phyloP scores from a whole-genome alignment of 1,284 basidiomycete genomes.

The Austropuccinia psidii region DNA sequence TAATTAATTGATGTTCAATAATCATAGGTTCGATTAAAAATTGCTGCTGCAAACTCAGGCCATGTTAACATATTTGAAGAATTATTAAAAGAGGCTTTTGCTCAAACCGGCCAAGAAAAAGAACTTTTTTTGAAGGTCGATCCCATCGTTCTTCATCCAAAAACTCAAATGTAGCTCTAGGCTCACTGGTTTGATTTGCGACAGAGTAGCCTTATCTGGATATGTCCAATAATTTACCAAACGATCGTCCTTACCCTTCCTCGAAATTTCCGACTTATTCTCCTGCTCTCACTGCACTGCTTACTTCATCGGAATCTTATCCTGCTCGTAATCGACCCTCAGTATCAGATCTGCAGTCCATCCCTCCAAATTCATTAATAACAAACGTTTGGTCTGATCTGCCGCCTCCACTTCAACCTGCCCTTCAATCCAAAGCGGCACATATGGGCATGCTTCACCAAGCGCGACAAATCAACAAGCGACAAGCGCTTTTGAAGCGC shows the following conservation, averaged over 20 bases:
- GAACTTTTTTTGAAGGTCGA: constrained; percentile 19
- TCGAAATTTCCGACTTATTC: constrained; percentile 18
- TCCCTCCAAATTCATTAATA: constrained; percentile 20
- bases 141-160: not conserved
- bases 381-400: constrained; percentile 30
- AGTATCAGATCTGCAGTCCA: not conserved
- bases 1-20: no score
- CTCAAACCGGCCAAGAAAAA: not conserved
- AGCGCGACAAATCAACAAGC: constrained; percentile 26
- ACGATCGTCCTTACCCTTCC: not conserved
- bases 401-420: not conserved
- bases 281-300: not conserved
- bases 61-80: constrained; percentile 18
- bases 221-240: not conserved
- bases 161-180: not conserved
- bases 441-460: constrained; percentile 21
- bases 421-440: not conserved
- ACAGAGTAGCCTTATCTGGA: not conserved
- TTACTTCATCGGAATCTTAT: constrained; percentile 1
- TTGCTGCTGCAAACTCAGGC: constrained; percentile 29
- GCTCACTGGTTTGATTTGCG: not conserved
- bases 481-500: not conserved
- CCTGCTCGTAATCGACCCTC: not conserved
- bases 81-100: constrained; percentile 20
- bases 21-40: not conserved